phyloP scores from a whole-genome alignment of 352 stramenopile species.

The Globisporangium abappressorium region DNA sequence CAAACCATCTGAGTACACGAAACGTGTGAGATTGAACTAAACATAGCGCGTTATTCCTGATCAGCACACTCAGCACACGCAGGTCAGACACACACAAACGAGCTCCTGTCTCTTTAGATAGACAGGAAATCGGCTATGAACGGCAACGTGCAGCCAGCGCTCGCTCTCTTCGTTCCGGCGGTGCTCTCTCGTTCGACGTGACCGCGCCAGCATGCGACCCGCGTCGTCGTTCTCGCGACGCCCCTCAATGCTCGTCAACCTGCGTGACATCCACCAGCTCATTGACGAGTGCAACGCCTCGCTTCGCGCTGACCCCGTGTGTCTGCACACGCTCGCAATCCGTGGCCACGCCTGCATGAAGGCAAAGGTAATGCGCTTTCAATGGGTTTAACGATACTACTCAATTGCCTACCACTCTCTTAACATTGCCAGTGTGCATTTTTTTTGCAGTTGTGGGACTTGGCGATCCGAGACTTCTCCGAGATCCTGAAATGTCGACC shows the following conservation, averaged over 20 bases:
- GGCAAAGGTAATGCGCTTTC: conserved; percentile 29
- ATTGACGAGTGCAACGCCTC: conserved; percentile 55
- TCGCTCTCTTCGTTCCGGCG: background rate
- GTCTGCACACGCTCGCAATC: conserved; percentile 58
- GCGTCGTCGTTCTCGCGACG: conserved; percentile 11
- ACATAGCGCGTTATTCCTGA: conserved; percentile 4
- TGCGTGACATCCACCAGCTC: conserved; percentile 49
- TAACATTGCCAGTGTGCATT: background rate
- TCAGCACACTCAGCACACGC: background rate
- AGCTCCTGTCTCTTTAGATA: background rate
- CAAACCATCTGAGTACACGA: background rate
- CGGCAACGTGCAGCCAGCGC: background rate
- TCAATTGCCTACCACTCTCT: background rate
- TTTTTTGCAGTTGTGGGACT: conserved; percentile 34
- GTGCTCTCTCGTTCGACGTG: background rate
- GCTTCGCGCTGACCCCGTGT: conserved; percentile 38
- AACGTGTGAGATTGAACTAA: background rate
- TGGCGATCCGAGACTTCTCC: conserved; percentile 54
- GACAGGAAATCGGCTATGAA: background rate
- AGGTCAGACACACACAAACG: background rate
- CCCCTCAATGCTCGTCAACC: conserved; percentile 21
- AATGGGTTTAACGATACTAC: background rate
- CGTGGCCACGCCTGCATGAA: conserved; percentile 72
- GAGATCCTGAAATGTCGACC: conserved; percentile 41
- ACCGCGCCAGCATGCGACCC: background rate